These are phyloP conservation scores for Colletotrichum acutatum DNA, from an alignment of 2,329 filamentous ascomycete species.

Conservation along the genomic window DNA sequence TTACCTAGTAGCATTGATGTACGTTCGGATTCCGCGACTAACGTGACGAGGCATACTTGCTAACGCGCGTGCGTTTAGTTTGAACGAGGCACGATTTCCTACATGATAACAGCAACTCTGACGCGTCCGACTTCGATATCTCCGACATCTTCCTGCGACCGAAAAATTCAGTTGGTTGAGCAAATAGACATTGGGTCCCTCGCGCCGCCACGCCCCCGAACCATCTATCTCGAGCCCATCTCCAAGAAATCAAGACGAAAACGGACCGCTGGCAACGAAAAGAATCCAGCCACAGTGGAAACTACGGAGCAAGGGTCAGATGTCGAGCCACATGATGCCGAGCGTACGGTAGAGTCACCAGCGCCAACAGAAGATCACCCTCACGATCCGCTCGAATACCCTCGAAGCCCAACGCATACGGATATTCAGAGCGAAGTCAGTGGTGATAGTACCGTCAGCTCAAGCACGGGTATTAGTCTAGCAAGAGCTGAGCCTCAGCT, in stretches of 20 bases:
- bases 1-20: slow-evolving; percentile 96
- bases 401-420: slow-evolving; percentile 57
- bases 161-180: slow-evolving; percentile 83
- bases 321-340: slow-evolving; percentile 35
- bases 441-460: slow-evolving; percentile 75
- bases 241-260: slow-evolving; percentile 76
- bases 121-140: slow-evolving; percentile 89
- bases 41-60: slow-evolving; percentile 4
- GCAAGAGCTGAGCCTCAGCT: slow-evolving; percentile 28
- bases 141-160: slow-evolving; percentile 82
- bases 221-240: slow-evolving; percentile 89
- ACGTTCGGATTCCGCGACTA: slow-evolving; percentile 51
- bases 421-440: slow-evolving; percentile 76
- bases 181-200: slow-evolving; percentile 86
- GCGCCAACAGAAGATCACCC: slow-evolving; percentile 51
- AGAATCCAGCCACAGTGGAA: slow-evolving; percentile 57
- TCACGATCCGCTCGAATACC: slow-evolving; percentile 48
- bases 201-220: slow-evolving; percentile 78
- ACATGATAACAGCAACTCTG: slow-evolving; percentile 88
- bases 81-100: slow-evolving; percentile 91
- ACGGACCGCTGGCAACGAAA: slow-evolving; percentile 60
- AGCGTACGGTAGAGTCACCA: slow-evolving; percentile 51
- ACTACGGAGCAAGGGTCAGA: slow-evolving; percentile 49
- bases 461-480: slow-evolving; percentile 70
- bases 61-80: slow-evolving; percentile 68